A percentile compares a stretch with the other conserved stretches of the same genome.
These are phyloP conservation scores for Puccinia novopanici DNA, from an alignment of 1,284 basidiomycete genomes.

Conservation along the genomic window DNA sequence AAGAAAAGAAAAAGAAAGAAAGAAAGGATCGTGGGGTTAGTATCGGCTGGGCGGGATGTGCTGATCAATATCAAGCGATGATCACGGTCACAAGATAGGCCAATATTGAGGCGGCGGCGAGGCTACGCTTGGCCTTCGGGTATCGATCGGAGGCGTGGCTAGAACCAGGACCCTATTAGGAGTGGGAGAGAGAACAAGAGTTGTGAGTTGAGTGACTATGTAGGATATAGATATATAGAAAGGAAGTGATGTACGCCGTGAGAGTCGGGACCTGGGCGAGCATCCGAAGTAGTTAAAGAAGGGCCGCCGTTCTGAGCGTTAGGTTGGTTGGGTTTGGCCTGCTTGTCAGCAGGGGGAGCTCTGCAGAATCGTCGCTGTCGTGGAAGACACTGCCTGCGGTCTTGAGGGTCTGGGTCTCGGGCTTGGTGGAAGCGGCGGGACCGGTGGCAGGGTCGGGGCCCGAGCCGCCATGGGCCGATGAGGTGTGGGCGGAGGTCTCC, in stretches of 20 bases:
- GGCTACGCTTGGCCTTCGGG: neutral
- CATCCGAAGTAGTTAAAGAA: neutral
- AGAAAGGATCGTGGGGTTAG: too few relatives aligned
- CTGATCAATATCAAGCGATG: too few relatives aligned
- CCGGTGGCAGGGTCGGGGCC: neutral
- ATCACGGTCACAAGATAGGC: too few relatives aligned
- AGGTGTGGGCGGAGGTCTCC: neutral
- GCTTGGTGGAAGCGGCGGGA: neutral
- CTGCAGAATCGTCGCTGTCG: neutral
- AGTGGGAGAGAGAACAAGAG: too few relatives aligned
- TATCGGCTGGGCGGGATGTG: too few relatives aligned
- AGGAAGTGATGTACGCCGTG: neutral
- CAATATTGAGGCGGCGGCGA: conserved; percentile 5
- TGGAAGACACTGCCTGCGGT: neutral
- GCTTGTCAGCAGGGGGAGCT: neutral
- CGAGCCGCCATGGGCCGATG: neutral
- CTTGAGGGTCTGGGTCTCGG: neutral
- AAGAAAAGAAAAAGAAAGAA: too few relatives aligned
- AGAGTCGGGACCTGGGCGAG: neutral
- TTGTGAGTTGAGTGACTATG: too few relatives aligned
- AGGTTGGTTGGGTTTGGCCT: neutral
- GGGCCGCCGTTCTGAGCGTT: neutral
- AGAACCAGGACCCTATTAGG: neutral
- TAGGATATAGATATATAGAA: too few relatives aligned
- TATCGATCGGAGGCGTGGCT: neutral